phyloP scores from a whole-genome alignment of 352 stramenopile species.

The Globisporangium takayamanum region DNA sequence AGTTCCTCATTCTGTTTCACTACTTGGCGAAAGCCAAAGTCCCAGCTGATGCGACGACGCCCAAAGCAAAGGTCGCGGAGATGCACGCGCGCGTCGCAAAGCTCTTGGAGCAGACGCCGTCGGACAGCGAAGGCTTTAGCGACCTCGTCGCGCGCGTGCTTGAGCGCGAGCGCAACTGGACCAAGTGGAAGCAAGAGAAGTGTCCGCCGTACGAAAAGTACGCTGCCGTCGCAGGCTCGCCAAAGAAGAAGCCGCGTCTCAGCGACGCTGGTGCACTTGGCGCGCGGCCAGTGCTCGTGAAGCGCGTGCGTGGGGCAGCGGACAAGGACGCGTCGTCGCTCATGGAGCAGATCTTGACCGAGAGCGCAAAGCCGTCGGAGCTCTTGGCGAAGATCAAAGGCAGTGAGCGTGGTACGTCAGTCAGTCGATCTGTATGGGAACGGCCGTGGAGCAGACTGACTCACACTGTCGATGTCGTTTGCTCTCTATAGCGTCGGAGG shows the following conservation, averaged over 20 bases:
- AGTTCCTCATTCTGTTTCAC: constrained; percentile 83
- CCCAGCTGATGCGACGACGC: constrained; percentile 36
- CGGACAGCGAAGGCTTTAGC: constrained; percentile 82
- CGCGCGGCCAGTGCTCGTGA: constrained; percentile 11
- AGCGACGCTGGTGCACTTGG: constrained; percentile 26
- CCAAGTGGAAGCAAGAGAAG: constrained; percentile 89
- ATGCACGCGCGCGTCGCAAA: constrained; percentile 67
- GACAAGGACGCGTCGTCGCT: constrained; percentile 28
- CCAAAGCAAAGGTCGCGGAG: constrained; percentile 52
- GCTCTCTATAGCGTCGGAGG: constrained; percentile 36
- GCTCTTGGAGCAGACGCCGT: constrained; percentile 81
- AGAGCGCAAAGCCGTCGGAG: constrained; percentile 63
- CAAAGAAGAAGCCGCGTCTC: constrained; percentile 26
- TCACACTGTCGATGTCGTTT: neutral
- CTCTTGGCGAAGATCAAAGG: constrained; percentile 77
- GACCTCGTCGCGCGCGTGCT: constrained; percentile 84
- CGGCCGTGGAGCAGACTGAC: neutral
- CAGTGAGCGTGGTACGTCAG: constrained; percentile 38
- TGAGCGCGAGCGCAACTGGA: constrained; percentile 86
- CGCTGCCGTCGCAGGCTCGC: constrained; percentile 16
- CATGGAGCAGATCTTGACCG: constrained; percentile 74
- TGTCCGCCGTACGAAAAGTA: constrained; percentile 75
- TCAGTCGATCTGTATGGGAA: neutral
- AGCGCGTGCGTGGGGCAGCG: constrained; percentile 15
- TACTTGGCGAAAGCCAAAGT: constrained; percentile 57